Evolutionary conservation across 495 filamentous ascomycete species (phyloP).

Genomic region (Penicillium argentinense): DNA sequence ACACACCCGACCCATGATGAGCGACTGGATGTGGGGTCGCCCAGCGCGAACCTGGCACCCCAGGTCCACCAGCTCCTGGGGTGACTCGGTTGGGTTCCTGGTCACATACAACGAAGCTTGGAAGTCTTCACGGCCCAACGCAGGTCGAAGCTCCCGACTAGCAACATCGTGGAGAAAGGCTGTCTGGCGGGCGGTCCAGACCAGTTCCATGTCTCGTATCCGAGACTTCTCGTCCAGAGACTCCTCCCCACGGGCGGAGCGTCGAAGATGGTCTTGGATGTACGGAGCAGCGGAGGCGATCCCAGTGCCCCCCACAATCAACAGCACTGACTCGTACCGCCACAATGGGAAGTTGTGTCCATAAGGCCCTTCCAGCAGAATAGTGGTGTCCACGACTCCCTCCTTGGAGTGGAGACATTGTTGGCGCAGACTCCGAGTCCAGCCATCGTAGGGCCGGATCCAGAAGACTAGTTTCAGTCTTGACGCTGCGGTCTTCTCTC

Average conservation of each 20-base stretch:
- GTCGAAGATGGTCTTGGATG: conserved; percentile 40
- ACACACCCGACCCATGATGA: conserved; percentile 32
- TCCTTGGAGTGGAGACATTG: conserved; percentile 28
- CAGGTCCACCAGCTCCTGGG: background rate
- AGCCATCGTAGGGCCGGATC: conserved; percentile 50
- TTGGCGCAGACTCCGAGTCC: conserved; percentile 46
- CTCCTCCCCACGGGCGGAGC: conserved; percentile 9
- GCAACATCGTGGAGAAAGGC: conserved; percentile 36
- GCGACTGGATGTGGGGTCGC: conserved; percentile 31
- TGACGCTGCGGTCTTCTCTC: background rate
- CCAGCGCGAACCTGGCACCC: conserved; percentile 27
- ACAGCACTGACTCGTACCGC: conserved; percentile 50
- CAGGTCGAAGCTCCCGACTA: conserved; percentile 24
- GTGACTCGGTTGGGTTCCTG: background rate
- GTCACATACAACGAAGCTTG: conserved; percentile 39
- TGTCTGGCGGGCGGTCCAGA: conserved; percentile 44
- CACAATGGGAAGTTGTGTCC: conserved; percentile 49
- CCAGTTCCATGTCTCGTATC: conserved; percentile 30
- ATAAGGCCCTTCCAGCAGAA: conserved; percentile 62
- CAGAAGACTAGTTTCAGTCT: conserved; percentile 38
- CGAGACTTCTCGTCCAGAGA: conserved; percentile 13
- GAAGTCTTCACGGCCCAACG: conserved; percentile 35
- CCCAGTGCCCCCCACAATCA: conserved; percentile 62
- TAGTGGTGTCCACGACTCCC: conserved; percentile 15
- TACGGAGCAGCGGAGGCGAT: conserved; percentile 57